phyloP scores from a whole-genome alignment of 371 early-diverging fungal species.

The Mucor mucedo region DNA sequence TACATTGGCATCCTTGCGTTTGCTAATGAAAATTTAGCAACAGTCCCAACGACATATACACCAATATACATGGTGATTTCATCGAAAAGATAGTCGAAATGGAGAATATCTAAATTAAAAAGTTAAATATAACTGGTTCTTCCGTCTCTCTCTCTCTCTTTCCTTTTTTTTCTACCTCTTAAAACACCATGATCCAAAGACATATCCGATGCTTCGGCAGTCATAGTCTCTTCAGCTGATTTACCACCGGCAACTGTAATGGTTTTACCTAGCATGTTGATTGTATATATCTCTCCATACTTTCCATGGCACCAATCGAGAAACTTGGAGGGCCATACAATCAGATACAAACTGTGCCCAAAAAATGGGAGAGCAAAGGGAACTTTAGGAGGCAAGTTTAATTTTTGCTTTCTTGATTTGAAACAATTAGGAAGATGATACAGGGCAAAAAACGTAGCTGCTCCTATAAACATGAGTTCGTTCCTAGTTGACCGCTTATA shows the following conservation, averaged over 20 bases:
- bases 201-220: slow-evolving; percentile 26
- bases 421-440: slow-evolving; percentile 32
- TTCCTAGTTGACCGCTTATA: slow-evolving; percentile 34
- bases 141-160: too few species aligned
- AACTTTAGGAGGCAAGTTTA: slow-evolving; percentile 40
- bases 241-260: slow-evolving; percentile 35
- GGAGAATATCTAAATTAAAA: slow-evolving; percentile 39
- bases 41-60: slow-evolving; percentile 30
- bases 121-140: too few species aligned
- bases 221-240: slow-evolving; percentile 38
- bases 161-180: slow-evolving; percentile 26
- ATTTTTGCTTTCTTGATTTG: slow-evolving; percentile 26
- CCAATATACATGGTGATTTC: slow-evolving; percentile 31
- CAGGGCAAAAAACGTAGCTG: slow-evolving; percentile 34
- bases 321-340: slow-evolving; percentile 33
- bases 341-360: slow-evolving; percentile 42
- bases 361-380: slow-evolving; percentile 40
- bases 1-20: slow-evolving; percentile 18
- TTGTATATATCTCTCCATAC: slow-evolving; percentile 44
- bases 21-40: slow-evolving; percentile 29
- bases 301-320: slow-evolving; percentile 39
- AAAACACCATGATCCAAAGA: slow-evolving; percentile 40
- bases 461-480: slow-evolving; percentile 34
- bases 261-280: slow-evolving; percentile 27
- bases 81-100: slow-evolving; percentile 37